Conservation (phyloP, 2,329 filamentous ascomycete species). For the Beauveria bassiana region DNA sequence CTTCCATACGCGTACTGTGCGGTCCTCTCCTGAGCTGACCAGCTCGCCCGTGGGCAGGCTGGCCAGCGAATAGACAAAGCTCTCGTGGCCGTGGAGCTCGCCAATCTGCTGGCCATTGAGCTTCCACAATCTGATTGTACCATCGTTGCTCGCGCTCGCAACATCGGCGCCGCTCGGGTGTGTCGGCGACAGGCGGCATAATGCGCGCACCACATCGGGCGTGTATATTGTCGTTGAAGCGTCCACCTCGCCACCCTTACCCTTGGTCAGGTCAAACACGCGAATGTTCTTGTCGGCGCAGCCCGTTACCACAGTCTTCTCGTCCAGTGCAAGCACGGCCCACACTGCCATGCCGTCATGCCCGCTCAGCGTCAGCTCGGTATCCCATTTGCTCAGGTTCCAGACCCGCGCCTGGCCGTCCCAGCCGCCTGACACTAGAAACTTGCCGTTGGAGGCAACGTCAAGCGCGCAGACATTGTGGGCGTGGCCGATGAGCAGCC, state of each 20-base stretch:
- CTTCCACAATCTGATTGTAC: constrained; percentile 80
- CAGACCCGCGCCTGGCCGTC: constrained; percentile 83
- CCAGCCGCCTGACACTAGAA: constrained; percentile 89
- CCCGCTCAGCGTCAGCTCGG: constrained; percentile 60
- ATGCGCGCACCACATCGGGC: constrained; percentile 77
- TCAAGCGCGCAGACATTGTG: constrained; percentile 86
- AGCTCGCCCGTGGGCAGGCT: constrained; percentile 76
- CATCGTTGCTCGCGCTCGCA: constrained; percentile 90
- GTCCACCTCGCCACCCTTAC: constrained; percentile 46
- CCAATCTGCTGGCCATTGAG: constrained; percentile 67
- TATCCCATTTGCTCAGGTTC: constrained; percentile 80
- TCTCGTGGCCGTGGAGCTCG: constrained; percentile 81
- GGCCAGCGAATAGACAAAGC: constrained; percentile 84
- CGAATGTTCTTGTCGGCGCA: constrained; percentile 88
- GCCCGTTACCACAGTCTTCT: constrained; percentile 76
- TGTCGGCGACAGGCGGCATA: constrained; percentile 68
- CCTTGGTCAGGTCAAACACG: constrained; percentile 64
- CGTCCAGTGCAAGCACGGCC: constrained; percentile 81
- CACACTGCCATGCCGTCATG: constrained; percentile 75
- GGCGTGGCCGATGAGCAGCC: constrained; percentile 76
- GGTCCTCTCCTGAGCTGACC: constrained; percentile 86
- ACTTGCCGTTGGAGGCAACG: constrained; percentile 61
- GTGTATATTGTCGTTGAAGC: constrained; percentile 52
- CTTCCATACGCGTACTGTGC: constrained; percentile 87
- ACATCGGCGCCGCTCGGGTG: constrained; percentile 85